Percentiles rank a stretch among this genome's conserved stretches.
Conservation (phyloP, 306 rosid species). For the Medicago lupulina region DNA sequence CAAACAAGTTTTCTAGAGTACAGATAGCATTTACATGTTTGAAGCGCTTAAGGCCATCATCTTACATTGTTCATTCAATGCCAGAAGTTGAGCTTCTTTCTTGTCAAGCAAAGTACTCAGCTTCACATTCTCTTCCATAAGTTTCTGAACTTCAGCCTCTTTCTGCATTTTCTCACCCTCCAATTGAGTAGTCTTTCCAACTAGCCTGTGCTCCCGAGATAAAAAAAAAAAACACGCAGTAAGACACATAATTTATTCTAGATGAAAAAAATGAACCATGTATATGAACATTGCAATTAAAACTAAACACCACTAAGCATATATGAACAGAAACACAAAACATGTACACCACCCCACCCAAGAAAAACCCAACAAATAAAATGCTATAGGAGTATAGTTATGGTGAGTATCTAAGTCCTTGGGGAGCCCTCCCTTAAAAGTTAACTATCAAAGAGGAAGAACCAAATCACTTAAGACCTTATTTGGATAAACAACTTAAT, state of each 20-base stretch:
- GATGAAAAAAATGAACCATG: background rate
- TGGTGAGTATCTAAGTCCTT: background rate
- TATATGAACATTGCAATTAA: conserved; percentile 1
- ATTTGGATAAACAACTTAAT: background rate
- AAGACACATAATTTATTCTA: conserved; percentile 21
- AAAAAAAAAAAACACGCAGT: conserved; percentile 28
- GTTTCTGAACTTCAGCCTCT: conserved; percentile 94
- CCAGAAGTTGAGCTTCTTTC: conserved; percentile 98
- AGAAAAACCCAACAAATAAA: background rate
- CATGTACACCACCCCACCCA: background rate
- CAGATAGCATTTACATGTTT: conserved; percentile 57
- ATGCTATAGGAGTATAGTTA: background rate
- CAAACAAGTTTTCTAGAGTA: conserved; percentile 36
- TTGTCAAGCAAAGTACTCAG: conserved; percentile 94
- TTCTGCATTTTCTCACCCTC: conserved; percentile 98
- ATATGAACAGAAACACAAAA: background rate
- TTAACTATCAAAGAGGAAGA: background rate
- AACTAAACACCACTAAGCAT: conserved; percentile 19
- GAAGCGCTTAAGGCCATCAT: conserved; percentile 96
- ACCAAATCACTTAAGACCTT: background rate
- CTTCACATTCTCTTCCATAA: conserved; percentile 92
- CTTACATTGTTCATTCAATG: conserved; percentile 98
- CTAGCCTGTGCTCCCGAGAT: conserved; percentile 74
- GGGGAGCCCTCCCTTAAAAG: background rate
- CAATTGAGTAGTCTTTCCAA: conserved; percentile 85